Evolutionary conservation across 768 basidiomycete species (phyloP), one percentile per base, ranked within the genome.

Genomic region (Daedaleopsis sinensis): DNA sequence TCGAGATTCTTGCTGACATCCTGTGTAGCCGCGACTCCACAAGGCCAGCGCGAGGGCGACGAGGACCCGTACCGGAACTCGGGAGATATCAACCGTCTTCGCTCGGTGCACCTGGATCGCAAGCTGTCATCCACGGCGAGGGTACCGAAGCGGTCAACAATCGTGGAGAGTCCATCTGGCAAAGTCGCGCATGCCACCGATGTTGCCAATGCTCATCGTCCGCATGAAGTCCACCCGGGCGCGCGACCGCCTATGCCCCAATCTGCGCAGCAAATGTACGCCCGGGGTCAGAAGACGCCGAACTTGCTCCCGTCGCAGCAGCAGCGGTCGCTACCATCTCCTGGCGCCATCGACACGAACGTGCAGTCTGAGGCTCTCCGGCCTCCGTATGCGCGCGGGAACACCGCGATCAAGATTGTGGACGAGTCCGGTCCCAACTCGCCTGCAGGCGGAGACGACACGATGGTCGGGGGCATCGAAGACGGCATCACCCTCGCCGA

Each of bases 81-180:
- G 36, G 84, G 80, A 66, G 95, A 97, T 65, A 93, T 96, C 73
- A 94, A 96, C 85, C 85, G 93, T 38, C 90, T 98, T 85, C 95
- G 94, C 76, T 91, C 93, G 11, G 92, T 94, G 44, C 92, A 96
- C 73, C 83, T 99, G 38, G 94, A 98, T 75, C 90, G 97, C 56
- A 98, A 98, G 72, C 79, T 96, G 44, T 97, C 95, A 35, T 92
- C 96, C 52, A 96, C 94, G 2, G 94, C 97, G 27, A 86, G 91
- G 49, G 71, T 96, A 58, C 94, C 96, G 6, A 95, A 93, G 74
- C 89, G 95, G 39, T 97, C 96, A 24, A 98, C 93, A 9, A 88
- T 99, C 44, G 89, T 99, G 52, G 96, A 99, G 74, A 94, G 92
- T 68, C 97, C 97, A 44, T 83, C 93, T 12, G 96, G 95, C 44